A percentile compares a stretch with the other conserved stretches of the same genome.
These are phyloP conservation scores for Suhomyces anneliseae DNA, from an alignment of 1,139 yeast genomes.

Conservation along the genomic window DNA sequence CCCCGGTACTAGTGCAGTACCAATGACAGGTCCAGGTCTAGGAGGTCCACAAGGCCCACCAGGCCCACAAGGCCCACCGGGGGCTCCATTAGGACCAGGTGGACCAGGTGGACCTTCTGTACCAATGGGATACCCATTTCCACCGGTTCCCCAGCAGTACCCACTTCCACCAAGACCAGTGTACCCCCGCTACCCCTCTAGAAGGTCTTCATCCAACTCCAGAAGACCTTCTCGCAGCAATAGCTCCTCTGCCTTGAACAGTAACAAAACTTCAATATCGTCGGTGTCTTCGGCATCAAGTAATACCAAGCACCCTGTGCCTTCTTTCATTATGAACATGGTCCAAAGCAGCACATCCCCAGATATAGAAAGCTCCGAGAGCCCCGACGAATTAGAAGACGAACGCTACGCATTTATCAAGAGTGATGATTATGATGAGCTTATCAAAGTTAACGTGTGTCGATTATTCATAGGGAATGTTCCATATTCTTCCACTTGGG, in stretches of 20 bases:
- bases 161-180: slow-evolving; percentile 1
- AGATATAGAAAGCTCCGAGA: neutral
- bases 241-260: slow-evolving; percentile 9
- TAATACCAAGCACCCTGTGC: slow-evolving; percentile 14
- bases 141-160: neutral
- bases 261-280: slow-evolving; percentile 11
- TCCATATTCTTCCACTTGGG: slow-evolving; percentile 60
- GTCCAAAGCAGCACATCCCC: slow-evolving; percentile 13
- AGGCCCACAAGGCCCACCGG: no score
- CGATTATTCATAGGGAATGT: slow-evolving; percentile 56
- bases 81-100: neutral
- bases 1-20: no score
- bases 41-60: no score
- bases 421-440: slow-evolving; percentile 28
- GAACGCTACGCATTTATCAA: slow-evolving; percentile 22
- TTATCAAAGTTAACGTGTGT: slow-evolving; percentile 37
- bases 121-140: neutral
- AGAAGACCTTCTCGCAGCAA: slow-evolving; percentile 14
- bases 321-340: slow-evolving; percentile 35
- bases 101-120: neutral
- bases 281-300: slow-evolving; percentile 9
- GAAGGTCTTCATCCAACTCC: slow-evolving; percentile 13
- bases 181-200: slow-evolving; percentile 7
- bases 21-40: no score
- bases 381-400: slow-evolving; percentile 3